Conservation (phyloP, 2,329 filamentous ascomycete genomes). For the Chaetomium sp. region DNA sequence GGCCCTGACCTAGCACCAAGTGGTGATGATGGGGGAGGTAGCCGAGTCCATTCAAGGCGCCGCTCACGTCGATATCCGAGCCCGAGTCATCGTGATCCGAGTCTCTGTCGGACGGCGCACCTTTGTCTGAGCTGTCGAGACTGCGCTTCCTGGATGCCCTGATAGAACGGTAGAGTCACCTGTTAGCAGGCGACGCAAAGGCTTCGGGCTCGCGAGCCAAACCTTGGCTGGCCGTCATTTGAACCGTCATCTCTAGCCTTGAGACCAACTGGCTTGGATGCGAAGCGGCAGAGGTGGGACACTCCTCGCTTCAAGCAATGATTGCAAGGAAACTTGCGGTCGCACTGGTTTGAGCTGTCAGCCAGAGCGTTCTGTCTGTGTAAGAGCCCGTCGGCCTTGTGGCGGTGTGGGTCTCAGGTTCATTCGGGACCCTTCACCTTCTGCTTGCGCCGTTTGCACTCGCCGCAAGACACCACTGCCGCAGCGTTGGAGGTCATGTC, state of each 20-base stretch:
- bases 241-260: conserved; percentile 39
- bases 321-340: conserved; percentile 54
- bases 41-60: conserved; percentile 33
- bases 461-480: conserved; percentile 43
- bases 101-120: conserved; percentile 11
- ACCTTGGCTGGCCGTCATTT: conserved; percentile 27
- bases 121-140: conserved; percentile 27
- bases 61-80: conserved; percentile 28
- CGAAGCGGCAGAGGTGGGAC: conserved; percentile 52
- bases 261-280: conserved; percentile 19
- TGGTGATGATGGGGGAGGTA: conserved; percentile 35
- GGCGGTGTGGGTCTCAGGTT: conserved; percentile 6
- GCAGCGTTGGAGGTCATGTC: conserved; percentile 19
- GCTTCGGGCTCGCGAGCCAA: neutral
- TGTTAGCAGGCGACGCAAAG: conserved; percentile 14
- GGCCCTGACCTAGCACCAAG: conserved; percentile 32
- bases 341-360: conserved; percentile 44
- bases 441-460: conserved; percentile 55
- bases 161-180: neutral
- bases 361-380: neutral
- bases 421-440: conserved; percentile 41
- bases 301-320: conserved; percentile 52
- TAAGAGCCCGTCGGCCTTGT: neutral
- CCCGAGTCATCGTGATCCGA: conserved; percentile 25
- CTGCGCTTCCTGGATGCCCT: conserved; percentile 35